Conservation (phyloP, 2,329 filamentous ascomycete genomes). For the Paecilomyces sp. region DNA sequence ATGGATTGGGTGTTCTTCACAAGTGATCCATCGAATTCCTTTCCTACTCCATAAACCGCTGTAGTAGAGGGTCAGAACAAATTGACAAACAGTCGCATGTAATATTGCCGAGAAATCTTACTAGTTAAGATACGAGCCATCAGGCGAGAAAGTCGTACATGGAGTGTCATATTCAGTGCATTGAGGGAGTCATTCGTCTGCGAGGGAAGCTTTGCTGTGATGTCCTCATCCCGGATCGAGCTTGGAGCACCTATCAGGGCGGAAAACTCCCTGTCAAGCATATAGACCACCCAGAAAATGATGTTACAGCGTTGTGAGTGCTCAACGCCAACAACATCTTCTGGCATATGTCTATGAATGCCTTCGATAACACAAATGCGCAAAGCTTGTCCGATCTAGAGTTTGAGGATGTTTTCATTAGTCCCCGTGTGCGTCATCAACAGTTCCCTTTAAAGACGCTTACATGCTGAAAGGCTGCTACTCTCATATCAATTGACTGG, state of each 20-base stretch:
- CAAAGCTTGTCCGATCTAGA: conserved; percentile 20
- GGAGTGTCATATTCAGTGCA: conserved; percentile 15
- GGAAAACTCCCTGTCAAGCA: conserved; percentile 20
- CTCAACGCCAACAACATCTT: conserved; percentile 14
- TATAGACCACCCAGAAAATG: conserved; percentile 23
- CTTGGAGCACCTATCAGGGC: conserved; percentile 19
- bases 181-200: conserved; percentile 14
- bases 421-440: no score
- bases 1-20: conserved; percentile 18
- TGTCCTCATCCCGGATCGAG: conserved; percentile 21
- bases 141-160: conserved; percentile 17
- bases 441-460: conserved; percentile 5
- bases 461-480: conserved; percentile 34
- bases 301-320: conserved; percentile 16
- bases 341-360: conserved; percentile 19
- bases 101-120: conserved; percentile 1
- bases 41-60: conserved; percentile 20
- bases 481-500: conserved; percentile 35
- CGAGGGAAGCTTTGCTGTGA: conserved; percentile 16
- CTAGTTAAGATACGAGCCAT: conserved; percentile 20
- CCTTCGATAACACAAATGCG: conserved; percentile 21
- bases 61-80: neutral
- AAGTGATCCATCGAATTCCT: conserved; percentile 15
- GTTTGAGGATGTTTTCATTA: no score
- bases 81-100: neutral